Percentiles rank a stretch among this genome's conserved stretches.
These are phyloP conservation scores for Striga hermonthica DNA, from an alignment of 305 asterid genomes.

Conservation along the genomic window DNA sequence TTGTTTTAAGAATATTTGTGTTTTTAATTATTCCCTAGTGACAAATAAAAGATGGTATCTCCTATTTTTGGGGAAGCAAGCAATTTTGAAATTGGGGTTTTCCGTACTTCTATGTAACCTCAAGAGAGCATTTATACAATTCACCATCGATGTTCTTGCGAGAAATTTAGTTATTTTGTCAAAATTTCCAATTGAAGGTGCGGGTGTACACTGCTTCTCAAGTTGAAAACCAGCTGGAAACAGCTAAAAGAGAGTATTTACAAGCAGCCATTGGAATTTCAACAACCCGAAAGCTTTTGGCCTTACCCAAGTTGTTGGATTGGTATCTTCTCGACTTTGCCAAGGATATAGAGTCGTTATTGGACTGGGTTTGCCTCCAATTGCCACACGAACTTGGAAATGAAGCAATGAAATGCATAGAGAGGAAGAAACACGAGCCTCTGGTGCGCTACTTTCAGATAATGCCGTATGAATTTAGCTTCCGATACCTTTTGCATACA, in stretches of 20 bases:
- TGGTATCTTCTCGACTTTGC: conserved; percentile 79
- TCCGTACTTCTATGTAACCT: neutral
- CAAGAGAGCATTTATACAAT: neutral
- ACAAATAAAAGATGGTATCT: too few relatives aligned
- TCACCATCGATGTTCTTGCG: neutral
- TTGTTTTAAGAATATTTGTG: too few relatives aligned
- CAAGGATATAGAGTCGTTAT: conserved; percentile 61
- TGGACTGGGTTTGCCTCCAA: conserved; percentile 77
- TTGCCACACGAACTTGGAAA: conserved; percentile 60
- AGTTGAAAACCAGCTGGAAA: conserved; percentile 64
- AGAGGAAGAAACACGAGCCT: conserved; percentile 44
- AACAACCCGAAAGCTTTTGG: conserved; percentile 39
- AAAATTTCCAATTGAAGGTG: conserved; percentile 41
- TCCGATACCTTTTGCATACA: conserved; percentile 62
- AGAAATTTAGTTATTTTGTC: neutral
- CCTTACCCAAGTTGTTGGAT: conserved; percentile 62
- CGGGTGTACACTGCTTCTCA: conserved; percentile 60
- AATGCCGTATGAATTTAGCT: conserved; percentile 64
- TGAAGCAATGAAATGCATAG: conserved; percentile 64
- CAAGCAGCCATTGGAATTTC: conserved; percentile 71
- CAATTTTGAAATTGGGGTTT: neutral
- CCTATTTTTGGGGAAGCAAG: neutral
- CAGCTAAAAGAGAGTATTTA: conserved; percentile 60
- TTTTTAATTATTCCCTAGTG: too few relatives aligned
- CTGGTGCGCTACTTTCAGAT: conserved; percentile 44